Evolutionary conservation across 495 filamentous ascomycete genomes (phyloP).

Genomic region (Penicillium waksmanii): DNA sequence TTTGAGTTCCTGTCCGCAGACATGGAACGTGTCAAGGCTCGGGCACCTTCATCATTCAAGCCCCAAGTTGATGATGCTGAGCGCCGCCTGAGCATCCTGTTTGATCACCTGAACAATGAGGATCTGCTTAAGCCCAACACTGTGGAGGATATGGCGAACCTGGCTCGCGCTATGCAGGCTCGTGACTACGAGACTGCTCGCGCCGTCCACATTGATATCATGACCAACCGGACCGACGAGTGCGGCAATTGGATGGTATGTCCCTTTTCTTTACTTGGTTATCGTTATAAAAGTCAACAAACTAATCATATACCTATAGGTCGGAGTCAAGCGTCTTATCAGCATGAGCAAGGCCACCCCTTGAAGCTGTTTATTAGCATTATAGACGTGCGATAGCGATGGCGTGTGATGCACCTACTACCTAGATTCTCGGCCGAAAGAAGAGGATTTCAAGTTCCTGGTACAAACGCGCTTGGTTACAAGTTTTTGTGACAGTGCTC

Average conservation of each 20-base stretch:
- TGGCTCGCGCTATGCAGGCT: slow-evolving; percentile 67
- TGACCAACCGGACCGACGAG: slow-evolving; percentile 80
- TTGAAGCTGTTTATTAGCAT: slow-evolving; percentile 20
- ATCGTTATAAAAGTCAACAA: slow-evolving; percentile 5
- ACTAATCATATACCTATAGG: slow-evolving; percentile 50
- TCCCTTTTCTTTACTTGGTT: slow-evolving; percentile 15
- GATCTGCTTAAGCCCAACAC: slow-evolving; percentile 85
- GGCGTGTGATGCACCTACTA: background rate
- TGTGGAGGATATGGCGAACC: slow-evolving; percentile 66
- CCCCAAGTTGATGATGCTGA: slow-evolving; percentile 89
- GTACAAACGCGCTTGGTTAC: slow-evolving; percentile 20
- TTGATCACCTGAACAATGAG: slow-evolving; percentile 95
- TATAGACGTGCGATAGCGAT: background rate
- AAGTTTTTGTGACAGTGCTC: slow-evolving; percentile 7
- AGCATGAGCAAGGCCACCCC: slow-evolving; percentile 85
- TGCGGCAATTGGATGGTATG: slow-evolving; percentile 96
- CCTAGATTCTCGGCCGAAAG: slow-evolving; percentile 11
- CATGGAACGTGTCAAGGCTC: slow-evolving; percentile 82
- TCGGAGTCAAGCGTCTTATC: slow-evolving; percentile 89
- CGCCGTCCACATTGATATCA: slow-evolving; percentile 77
- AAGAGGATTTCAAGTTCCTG: slow-evolving; percentile 13
- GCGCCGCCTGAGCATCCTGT: slow-evolving; percentile 86
- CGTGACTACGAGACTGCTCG: slow-evolving; percentile 78
- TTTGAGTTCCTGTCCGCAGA: slow-evolving; percentile 81
- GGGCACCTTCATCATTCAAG: slow-evolving; percentile 80